A percentile compares a stretch with the other conserved stretches of the same genome.
phyloP scores from a whole-genome alignment of 78 protist genomes.

The Planoprotostelium fungivorum region DNA sequence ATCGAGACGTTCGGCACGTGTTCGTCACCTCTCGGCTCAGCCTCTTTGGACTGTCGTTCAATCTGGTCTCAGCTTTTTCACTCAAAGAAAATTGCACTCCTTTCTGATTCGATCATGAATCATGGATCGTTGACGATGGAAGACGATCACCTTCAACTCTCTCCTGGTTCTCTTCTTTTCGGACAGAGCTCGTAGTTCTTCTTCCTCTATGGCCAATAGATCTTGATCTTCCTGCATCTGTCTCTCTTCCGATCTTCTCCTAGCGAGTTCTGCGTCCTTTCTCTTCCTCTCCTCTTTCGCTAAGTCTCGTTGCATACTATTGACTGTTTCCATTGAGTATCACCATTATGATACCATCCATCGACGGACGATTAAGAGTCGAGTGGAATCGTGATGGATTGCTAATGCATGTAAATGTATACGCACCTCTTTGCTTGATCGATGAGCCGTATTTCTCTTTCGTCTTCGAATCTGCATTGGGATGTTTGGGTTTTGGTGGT shows the following conservation, averaged over 20 bases:
- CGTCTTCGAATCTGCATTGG: not conserved
- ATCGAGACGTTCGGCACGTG: no score
- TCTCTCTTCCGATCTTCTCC: not conserved
- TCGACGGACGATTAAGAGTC: no score
- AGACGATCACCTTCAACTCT: not conserved
- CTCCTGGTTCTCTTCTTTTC: not conserved
- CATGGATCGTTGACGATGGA: not conserved
- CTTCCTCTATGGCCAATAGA: not conserved
- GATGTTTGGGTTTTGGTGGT: not conserved
- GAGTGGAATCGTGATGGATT: no score
- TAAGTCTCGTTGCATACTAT: not conserved
- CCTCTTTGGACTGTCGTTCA: not conserved
- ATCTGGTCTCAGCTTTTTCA: no score
- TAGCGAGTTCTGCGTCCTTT: not conserved
- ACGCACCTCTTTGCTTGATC: not conserved
- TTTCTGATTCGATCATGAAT: not conserved
- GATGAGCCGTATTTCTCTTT: no score
- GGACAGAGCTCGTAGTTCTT: not conserved
- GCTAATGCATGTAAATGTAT: no score
- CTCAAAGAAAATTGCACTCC: no score
- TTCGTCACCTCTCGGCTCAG: not conserved
- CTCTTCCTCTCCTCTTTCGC: not conserved
- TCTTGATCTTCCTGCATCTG: not conserved
- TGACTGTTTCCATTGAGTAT: not conserved
- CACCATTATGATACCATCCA: not conserved